Evolutionary conservation across 768 basidiomycete genomes (phyloP).

Genomic region (Russula brevipes): DNA sequence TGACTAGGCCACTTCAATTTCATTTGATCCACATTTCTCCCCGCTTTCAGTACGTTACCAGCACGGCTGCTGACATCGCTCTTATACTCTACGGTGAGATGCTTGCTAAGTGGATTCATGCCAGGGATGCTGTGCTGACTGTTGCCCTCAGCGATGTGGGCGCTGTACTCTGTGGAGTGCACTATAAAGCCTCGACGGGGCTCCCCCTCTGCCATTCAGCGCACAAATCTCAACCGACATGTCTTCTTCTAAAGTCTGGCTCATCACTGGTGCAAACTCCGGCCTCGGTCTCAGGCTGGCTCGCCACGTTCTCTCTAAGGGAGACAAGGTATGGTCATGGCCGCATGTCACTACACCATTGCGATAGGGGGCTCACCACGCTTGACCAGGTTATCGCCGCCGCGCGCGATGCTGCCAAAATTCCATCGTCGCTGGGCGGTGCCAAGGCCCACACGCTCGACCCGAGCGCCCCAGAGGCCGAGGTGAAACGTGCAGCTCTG

Average conservation of each 20-base stretch:
- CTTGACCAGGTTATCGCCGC: background rate
- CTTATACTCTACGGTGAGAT: too few relatives aligned
- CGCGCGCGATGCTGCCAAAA: background rate
- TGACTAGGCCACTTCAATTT: too few relatives aligned
- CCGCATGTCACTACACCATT: background rate
- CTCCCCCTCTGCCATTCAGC: background rate
- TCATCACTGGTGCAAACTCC: conserved; percentile 20
- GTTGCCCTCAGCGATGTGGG: background rate
- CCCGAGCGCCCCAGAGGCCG: background rate
- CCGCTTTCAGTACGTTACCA: too few relatives aligned
- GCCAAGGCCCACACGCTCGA: background rate
- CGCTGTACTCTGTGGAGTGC: background rate
- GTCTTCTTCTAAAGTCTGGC: conserved; percentile 11
- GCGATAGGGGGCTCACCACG: background rate
- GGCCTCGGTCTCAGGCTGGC: conserved; percentile 15
- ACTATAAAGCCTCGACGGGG: background rate
- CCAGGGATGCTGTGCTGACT: background rate
- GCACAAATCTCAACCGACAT: background rate
- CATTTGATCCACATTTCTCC: too few relatives aligned
- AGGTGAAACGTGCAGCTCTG: background rate
- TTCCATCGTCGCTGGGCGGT: background rate
- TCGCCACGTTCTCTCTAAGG: background rate
- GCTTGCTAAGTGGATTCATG: background rate
- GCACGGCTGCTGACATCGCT: too few relatives aligned
- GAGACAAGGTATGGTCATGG: background rate